Evolutionary conservation across 257 asterid genomes (phyloP).

Genomic region (Solanum virginianum): DNA sequence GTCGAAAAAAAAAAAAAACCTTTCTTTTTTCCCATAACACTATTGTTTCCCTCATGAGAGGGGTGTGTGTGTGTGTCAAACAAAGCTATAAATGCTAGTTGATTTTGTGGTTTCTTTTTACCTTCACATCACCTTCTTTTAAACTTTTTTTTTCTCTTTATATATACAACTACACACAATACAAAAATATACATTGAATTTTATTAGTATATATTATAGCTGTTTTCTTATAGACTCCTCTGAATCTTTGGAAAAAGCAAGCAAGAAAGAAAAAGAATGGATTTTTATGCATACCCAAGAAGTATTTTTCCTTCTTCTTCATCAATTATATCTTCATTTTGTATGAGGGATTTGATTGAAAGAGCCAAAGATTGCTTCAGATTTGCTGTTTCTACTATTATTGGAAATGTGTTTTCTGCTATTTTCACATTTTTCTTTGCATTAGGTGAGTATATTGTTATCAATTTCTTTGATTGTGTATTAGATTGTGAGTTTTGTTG

Average conservation of each 20-base stretch:
- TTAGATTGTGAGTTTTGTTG: neutral
- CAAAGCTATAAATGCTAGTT: neutral
- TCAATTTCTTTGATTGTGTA: neutral
- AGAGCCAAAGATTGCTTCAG: slow-evolving; percentile 50
- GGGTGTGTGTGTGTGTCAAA: neutral
- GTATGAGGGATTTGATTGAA: slow-evolving; percentile 24
- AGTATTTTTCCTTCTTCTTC: slow-evolving; percentile 29
- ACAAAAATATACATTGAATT: neutral
- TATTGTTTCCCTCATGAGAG: neutral
- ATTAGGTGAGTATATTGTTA: slow-evolving; percentile 24
- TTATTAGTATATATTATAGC: neutral
- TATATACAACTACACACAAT: neutral
- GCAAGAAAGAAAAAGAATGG: slow-evolving; percentile 23
- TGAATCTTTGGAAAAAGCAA: neutral
- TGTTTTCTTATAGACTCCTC: neutral
- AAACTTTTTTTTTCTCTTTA: neutral
- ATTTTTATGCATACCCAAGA: slow-evolving; percentile 56
- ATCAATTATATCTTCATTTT: slow-evolving; percentile 39
- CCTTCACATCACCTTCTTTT: neutral
- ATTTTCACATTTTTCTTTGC: slow-evolving; percentile 72
- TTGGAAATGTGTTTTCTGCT: slow-evolving; percentile 69
- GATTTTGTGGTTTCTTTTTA: neutral
- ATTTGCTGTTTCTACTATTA: slow-evolving; percentile 40
- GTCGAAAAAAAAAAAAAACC: neutral
- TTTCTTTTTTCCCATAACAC: neutral